Evolutionary conservation across 208 protist species (phyloP).

Genomic region (Leishmania martiniquensis): DNA sequence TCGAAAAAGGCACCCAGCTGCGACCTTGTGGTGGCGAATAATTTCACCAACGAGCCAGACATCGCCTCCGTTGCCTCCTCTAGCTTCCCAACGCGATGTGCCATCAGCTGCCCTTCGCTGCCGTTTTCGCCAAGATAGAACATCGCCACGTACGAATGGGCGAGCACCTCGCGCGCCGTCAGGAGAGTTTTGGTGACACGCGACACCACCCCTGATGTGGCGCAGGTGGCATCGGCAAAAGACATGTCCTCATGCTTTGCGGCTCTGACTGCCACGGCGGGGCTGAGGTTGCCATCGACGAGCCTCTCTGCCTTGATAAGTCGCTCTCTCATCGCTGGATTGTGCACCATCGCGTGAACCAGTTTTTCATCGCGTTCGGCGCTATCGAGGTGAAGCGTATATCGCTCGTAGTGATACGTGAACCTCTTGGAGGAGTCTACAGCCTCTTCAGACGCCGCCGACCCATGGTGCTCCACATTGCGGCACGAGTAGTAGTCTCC

Average conservation of each 20-base stretch:
- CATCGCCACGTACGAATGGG: constrained; percentile 30
- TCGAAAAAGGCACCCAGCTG: constrained; percentile 18
- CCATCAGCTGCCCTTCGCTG: constrained; percentile 15
- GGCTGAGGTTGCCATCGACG: neutral
- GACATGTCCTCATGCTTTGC: neutral
- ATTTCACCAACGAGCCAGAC: constrained; percentile 9
- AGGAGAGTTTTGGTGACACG: constrained; percentile 18
- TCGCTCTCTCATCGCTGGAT: neutral
- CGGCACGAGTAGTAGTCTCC: constrained; percentile 35
- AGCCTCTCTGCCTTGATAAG: neutral
- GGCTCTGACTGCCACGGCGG: neutral
- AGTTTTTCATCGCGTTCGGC: constrained; percentile 14
- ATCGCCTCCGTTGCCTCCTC: constrained; percentile 29
- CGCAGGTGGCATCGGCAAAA: neutral
- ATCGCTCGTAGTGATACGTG: constrained; percentile 30
- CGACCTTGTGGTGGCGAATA: constrained; percentile 1
- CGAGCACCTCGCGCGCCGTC: constrained; percentile 17
- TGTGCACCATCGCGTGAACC: neutral
- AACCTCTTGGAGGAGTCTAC: constrained; percentile 7
- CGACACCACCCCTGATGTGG: neutral
- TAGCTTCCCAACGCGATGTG: constrained; percentile 28
- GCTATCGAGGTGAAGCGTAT: constrained; percentile 30
- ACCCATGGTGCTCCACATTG: neutral
- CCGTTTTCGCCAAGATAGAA: constrained; percentile 18
- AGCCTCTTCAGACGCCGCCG: neutral